A percentile compares a stretch with the other conserved stretches of the same genome.
phyloP scores from a whole-genome alignment of 345 rosid species.

The Salix brachista region DNA sequence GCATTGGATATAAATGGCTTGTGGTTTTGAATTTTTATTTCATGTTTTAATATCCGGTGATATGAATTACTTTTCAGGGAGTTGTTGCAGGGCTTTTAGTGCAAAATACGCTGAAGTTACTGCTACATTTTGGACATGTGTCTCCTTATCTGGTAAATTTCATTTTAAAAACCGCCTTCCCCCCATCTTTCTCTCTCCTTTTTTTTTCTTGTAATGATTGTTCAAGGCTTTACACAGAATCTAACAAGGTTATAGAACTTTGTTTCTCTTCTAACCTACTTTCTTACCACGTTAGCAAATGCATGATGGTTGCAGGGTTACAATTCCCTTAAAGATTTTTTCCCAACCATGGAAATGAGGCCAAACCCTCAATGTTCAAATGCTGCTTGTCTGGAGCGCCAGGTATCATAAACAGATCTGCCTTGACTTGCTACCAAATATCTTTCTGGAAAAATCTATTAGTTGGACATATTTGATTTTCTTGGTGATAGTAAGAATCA shows the following conservation, averaged over 20 bases:
- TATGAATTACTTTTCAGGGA: conserved; percentile 52
- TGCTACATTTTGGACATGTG: conserved; percentile 79
- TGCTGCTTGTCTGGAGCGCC: conserved; percentile 81
- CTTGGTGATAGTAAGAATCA: conserved; percentile 1
- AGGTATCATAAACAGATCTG: conserved; percentile 44
- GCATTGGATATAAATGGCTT: not conserved
- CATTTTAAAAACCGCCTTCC: not conserved
- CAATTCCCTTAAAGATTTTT: conserved; percentile 88
- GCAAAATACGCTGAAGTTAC: conserved; percentile 81
- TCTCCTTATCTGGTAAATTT: conserved; percentile 79
- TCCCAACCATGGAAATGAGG: conserved; percentile 95
- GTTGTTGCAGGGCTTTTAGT: conserved; percentile 94
- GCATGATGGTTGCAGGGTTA: conserved; percentile 57
- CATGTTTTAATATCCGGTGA: not conserved
- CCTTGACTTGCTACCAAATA: conserved; percentile 8
- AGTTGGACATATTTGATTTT: conserved; percentile 8
- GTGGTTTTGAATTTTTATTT: not conserved
- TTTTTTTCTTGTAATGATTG: not conserved
- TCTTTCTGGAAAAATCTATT: conserved; percentile 6
- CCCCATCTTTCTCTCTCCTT: conserved; percentile 1
- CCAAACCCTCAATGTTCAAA: conserved; percentile 95
- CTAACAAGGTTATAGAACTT: not conserved
- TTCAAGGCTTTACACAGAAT: not conserved
- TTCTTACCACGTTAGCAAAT: not conserved
- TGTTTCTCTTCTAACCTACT: not conserved